Evolutionary conservation across 169 alveolate genomes (phyloP).

Genomic region (Perkinsus chesapeaki): DNA sequence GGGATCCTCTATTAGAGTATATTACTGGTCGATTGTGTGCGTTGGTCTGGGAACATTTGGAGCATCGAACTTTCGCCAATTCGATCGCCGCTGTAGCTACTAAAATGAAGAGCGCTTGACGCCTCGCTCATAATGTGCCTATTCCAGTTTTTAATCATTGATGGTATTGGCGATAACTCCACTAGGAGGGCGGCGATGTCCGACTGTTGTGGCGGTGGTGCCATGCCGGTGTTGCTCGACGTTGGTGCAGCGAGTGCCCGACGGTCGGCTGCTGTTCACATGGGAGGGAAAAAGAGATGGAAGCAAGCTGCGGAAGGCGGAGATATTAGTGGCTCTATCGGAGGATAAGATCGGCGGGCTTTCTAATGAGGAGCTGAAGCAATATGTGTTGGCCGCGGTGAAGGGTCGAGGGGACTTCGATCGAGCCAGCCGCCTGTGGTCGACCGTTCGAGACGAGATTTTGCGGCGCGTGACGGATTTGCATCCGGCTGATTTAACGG

Average conservation of each 20-base stretch:
- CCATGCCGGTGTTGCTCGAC: background rate
- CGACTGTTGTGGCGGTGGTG: too few species aligned
- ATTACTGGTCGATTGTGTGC: too few species aligned
- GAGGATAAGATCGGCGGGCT: background rate
- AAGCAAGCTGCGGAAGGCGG: background rate
- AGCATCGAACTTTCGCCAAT: too few species aligned
- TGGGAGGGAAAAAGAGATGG: background rate
- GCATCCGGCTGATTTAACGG: background rate
- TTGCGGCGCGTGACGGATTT: slow-evolving; percentile 3
- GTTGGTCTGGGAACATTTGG: too few species aligned
- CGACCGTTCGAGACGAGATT: background rate
- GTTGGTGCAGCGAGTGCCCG: background rate
- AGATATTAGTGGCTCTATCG: background rate
- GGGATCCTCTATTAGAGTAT: too few species aligned
- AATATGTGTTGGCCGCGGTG: background rate
- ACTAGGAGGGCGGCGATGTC: too few species aligned
- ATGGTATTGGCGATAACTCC: too few species aligned
- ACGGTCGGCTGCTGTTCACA: background rate
- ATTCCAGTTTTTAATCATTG: too few species aligned
- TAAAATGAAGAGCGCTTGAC: too few species aligned
- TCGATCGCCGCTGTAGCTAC: too few species aligned
- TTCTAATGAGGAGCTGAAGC: background rate
- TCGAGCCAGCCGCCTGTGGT: background rate
- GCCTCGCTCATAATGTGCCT: too few species aligned
- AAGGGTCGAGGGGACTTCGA: background rate